These are phyloP conservation scores for Teunomyces atbi DNA, from an alignment of 805 yeast species.

Conservation along the genomic window DNA sequence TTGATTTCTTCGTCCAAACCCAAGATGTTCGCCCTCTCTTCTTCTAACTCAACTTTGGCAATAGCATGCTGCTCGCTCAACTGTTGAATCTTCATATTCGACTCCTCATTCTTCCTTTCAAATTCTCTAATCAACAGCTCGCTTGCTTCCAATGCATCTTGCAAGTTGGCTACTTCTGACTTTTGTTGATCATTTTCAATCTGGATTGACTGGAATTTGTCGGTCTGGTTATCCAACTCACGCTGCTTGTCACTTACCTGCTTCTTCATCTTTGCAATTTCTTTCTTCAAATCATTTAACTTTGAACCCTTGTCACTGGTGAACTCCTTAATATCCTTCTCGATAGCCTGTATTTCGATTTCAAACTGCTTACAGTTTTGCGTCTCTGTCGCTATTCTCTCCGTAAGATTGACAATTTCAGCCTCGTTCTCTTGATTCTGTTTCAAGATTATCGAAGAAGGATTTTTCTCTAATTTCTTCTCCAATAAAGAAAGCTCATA, in stretches of 20 bases:
- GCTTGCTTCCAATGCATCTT: conserved; percentile 41
- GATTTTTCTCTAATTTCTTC: conserved; percentile 54
- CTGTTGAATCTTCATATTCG: conserved; percentile 19
- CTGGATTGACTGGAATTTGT: conserved; percentile 59
- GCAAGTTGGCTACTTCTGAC: conserved; percentile 50
- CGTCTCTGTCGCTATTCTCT: conserved; percentile 36
- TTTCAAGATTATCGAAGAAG: conserved; percentile 53
- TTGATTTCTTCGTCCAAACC: conserved; percentile 77
- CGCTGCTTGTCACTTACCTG: conserved; percentile 40
- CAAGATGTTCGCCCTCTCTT: conserved; percentile 55
- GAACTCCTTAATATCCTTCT: conserved; percentile 80
- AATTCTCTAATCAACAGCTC: conserved; percentile 31
- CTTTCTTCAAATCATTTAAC: conserved; percentile 59
- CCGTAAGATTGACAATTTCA: conserved; percentile 46
- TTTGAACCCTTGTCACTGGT: conserved; percentile 76
- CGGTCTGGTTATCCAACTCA: conserved; percentile 46
- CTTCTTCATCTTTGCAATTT: conserved; percentile 38
- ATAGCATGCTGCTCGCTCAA: conserved; percentile 18
- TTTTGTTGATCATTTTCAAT: conserved; percentile 68
- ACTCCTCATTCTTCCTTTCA: background rate
- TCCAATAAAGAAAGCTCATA: conserved; percentile 60
- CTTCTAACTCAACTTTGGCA: conserved; percentile 39
- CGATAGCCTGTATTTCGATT: conserved; percentile 51
- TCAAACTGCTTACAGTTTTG: conserved; percentile 28
- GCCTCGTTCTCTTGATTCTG: conserved; percentile 44